phyloP scores from a whole-genome alignment of 1,284 basidiomycete species.

The Phylloboletellus chloephorus region DNA sequence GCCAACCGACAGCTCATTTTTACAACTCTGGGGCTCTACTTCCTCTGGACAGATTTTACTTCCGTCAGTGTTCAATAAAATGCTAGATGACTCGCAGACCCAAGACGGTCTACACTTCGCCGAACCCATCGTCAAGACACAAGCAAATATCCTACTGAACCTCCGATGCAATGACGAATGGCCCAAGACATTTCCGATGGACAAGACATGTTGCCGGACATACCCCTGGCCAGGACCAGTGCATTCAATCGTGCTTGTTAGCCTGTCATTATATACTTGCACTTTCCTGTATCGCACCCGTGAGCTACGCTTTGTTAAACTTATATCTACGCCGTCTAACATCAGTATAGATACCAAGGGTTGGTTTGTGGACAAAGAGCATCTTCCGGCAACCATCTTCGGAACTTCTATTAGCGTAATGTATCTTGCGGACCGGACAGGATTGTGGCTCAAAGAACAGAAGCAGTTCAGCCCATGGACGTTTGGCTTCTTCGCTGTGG shows the following conservation, averaged over 20 bases:
- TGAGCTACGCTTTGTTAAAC: slow-evolving; percentile 13
- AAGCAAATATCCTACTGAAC: slow-evolving; percentile 79
- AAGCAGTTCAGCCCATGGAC: slow-evolving; percentile 72
- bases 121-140: slow-evolving; percentile 55
- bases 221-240: slow-evolving; percentile 65
- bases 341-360: slow-evolving; percentile 25
- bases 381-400: slow-evolving; percentile 52
- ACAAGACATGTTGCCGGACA: slow-evolving; percentile 78
- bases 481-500: slow-evolving; percentile 57
- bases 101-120: slow-evolving; percentile 82
- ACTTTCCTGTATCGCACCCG: slow-evolving; percentile 14
- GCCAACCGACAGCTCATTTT: slow-evolving; percentile 33
- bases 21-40: slow-evolving; percentile 23
- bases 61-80: slow-evolving; percentile 72
- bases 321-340: slow-evolving; percentile 11
- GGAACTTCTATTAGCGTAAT: slow-evolving; percentile 62
- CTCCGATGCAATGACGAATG: slow-evolving; percentile 74
- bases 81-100: slow-evolving; percentile 70
- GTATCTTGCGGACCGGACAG: slow-evolving; percentile 76
- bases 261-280: slow-evolving; percentile 24
- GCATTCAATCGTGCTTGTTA: slow-evolving; percentile 55
- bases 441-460: slow-evolving; percentile 82
- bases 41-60: slow-evolving; percentile 47
- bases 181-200: slow-evolving; percentile 64
- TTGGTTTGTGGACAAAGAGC: slow-evolving; percentile 23